These are phyloP conservation scores for Heliamphora exappendiculata DNA, from an alignment of 148 eudicot species.

Conservation along the genomic window DNA sequence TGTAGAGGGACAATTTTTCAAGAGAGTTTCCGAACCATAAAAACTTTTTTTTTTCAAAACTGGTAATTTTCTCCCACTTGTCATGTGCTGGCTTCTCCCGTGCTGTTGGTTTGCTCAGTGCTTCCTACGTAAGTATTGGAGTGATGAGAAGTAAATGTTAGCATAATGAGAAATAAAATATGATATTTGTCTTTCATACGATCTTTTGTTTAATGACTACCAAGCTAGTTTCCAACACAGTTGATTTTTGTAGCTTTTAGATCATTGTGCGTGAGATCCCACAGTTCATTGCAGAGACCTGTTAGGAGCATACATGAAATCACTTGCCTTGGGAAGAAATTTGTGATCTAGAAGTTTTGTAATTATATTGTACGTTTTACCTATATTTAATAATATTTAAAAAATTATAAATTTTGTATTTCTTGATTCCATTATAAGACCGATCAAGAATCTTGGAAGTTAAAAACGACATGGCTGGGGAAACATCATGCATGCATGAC, in stretches of 20 bases:
- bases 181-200: neutral
- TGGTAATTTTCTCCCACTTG: too few species aligned
- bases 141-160: too few species aligned
- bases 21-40: too few species aligned
- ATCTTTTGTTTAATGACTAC: neutral
- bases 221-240: neutral
- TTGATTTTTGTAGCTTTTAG: neutral
- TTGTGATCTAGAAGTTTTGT: neutral
- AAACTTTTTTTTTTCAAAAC: too few species aligned
- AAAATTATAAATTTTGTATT: too few species aligned
- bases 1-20: too few species aligned
- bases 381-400: too few species aligned
- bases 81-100: too few species aligned
- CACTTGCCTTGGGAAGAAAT: neutral
- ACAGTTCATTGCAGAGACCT: neutral
- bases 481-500: neutral
- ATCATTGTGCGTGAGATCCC: neutral
- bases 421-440: too few species aligned
- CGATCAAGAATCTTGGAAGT: neutral
- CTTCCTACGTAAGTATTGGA: too few species aligned
- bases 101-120: too few species aligned
- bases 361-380: too few species aligned
- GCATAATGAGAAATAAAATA: neutral
- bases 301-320: neutral
- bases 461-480: neutral